These are phyloP conservation scores for Skeletonema marinoi DNA, from an alignment of 108 stramenopile genomes.

Conservation along the genomic window DNA sequence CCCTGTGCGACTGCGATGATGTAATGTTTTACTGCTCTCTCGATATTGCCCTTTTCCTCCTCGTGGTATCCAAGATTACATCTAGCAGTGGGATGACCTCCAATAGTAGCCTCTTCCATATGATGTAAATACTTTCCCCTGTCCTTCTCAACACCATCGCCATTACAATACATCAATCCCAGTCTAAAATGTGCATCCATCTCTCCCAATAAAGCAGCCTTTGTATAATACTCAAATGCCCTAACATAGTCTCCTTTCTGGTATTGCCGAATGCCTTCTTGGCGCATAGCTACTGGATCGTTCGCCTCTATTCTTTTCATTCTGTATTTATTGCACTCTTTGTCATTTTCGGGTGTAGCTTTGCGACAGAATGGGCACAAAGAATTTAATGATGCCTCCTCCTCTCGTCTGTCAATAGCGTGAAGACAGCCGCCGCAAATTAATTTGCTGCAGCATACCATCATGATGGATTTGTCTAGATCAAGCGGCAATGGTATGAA, in stretches of 20 bases:
- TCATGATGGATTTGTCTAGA: too few relatives aligned
- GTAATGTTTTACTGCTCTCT: not conserved
- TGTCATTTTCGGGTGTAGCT: too few relatives aligned
- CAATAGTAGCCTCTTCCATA: not conserved
- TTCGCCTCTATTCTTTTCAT: slow-evolving; percentile 2
- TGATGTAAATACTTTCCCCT: too few relatives aligned
- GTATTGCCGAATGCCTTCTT: too few relatives aligned
- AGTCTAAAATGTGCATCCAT: too few relatives aligned
- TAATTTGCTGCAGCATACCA: not conserved
- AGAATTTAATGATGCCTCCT: not conserved
- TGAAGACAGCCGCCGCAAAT: not conserved
- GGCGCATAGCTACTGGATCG: not conserved
- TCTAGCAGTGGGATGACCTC: not conserved
- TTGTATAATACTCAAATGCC: too few relatives aligned
- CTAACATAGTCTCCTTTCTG: too few relatives aligned
- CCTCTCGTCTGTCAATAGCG: not conserved
- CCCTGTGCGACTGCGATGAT: too few relatives aligned
- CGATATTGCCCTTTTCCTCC: not conserved
- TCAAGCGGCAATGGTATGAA: not conserved
- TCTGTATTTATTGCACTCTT: too few relatives aligned
- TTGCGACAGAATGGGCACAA: slow-evolving; percentile 3
- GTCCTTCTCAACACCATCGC: too few relatives aligned
- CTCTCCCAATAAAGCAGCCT: too few relatives aligned
- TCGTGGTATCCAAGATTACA: not conserved
- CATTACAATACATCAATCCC: too few relatives aligned